Percentiles rank a stretch among this genome's conserved stretches.
These are phyloP conservation scores for Rhodotorula graminis DNA, from an alignment of 768 basidiomycete species.

Conservation along the genomic window DNA sequence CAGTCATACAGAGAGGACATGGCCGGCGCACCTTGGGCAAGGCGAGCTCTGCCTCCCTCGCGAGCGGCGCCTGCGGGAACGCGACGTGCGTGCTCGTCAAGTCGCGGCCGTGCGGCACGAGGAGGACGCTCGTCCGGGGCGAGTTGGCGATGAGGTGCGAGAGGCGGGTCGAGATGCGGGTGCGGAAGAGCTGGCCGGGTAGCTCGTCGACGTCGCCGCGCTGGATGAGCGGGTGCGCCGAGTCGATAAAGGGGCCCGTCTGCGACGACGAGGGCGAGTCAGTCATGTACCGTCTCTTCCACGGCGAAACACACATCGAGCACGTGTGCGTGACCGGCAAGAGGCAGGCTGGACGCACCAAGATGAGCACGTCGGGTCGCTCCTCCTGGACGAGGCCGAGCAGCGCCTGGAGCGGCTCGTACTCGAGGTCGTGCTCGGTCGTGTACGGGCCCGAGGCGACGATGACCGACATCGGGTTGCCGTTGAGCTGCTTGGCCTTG, in stretches of 20 bases:
- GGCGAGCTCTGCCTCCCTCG: slow-evolving; percentile 44
- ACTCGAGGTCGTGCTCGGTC: slow-evolving; percentile 67
- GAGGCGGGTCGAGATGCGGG: slow-evolving; percentile 60
- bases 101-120: slow-evolving; percentile 80
- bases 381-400: slow-evolving; percentile 58
- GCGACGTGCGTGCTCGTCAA: slow-evolving; percentile 71
- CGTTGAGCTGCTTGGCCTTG: slow-evolving; percentile 50
- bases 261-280: too few relatives aligned
- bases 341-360: slow-evolving; percentile 56
- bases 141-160: slow-evolving; percentile 57
- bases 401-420: slow-evolving; percentile 64
- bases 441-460: slow-evolving; percentile 86
- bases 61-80: slow-evolving; percentile 66
- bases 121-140: slow-evolving; percentile 65
- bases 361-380: slow-evolving; percentile 69
- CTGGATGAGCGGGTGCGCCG: slow-evolving; percentile 66
- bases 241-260: slow-evolving; percentile 89
- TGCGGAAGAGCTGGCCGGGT: slow-evolving; percentile 64
- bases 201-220: slow-evolving; percentile 65
- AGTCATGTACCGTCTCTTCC: too few relatives aligned
- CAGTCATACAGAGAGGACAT: too few relatives aligned
- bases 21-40: slow-evolving; percentile 46
- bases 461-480: slow-evolving; percentile 59
- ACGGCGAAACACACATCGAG: too few relatives aligned
- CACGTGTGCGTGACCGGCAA: neutral